Conservation (phyloP, 106 monocot species). For the Ottelia alismoides region DNA sequence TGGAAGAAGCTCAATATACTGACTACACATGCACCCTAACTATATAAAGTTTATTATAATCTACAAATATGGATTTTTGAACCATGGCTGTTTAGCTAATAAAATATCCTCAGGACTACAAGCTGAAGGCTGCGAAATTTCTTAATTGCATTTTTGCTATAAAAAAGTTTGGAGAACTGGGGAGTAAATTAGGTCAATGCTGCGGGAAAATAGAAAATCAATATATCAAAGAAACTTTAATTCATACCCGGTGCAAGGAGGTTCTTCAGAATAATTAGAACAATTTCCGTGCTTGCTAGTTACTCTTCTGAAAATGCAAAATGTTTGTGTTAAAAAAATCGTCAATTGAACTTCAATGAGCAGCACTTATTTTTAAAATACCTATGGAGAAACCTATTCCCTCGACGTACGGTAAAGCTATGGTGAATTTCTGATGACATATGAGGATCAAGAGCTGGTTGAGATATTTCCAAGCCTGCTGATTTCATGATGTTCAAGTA, state of each 20-base stretch:
- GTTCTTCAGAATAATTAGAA: slow-evolving; percentile 27
- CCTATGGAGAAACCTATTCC: slow-evolving; percentile 45
- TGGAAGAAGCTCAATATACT: too few relatives aligned
- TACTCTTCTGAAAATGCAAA: slow-evolving; percentile 28
- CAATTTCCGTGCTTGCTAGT: slow-evolving; percentile 22
- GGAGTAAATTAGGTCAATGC: too few relatives aligned
- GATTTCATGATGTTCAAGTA: slow-evolving; percentile 64
- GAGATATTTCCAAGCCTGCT: slow-evolving; percentile 75
- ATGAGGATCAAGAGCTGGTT: slow-evolving; percentile 58
- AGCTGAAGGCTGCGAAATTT: too few relatives aligned
- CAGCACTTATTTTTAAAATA: slow-evolving; percentile 8
- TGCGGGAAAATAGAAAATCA: too few relatives aligned
- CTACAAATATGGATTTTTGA: neutral
- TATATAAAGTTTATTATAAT: neutral
- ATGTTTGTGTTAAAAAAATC: neutral
- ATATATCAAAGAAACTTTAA: neutral
- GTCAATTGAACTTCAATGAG: neutral
- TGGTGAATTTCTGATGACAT: slow-evolving; percentile 77
- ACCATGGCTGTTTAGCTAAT: too few relatives aligned
- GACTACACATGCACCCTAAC: neutral
- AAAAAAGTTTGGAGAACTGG: too few relatives aligned
- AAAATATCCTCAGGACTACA: too few relatives aligned
- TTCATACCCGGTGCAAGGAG: slow-evolving; percentile 58
- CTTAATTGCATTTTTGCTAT: too few relatives aligned
- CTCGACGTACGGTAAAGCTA: slow-evolving; percentile 49